A percentile compares a stretch with the other conserved stretches of the same genome.
Conservation (phyloP, 2,329 filamentous ascomycete genomes). For the Cordyceps sp. region DNA sequence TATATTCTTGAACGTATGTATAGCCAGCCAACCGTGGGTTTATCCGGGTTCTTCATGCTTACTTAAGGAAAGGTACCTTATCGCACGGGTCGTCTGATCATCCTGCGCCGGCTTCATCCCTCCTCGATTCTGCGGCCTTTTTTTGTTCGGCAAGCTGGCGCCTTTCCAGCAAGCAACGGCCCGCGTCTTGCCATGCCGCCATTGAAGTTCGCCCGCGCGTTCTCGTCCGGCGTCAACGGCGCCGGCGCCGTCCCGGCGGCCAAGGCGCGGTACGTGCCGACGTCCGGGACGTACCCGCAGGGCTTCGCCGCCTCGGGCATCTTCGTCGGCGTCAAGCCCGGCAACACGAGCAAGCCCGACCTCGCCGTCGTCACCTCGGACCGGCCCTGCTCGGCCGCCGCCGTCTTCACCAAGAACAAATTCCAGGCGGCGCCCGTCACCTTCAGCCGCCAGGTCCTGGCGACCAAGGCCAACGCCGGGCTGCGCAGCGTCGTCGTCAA, state of each 20-base stretch:
- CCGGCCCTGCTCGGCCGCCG: constrained; percentile 68
- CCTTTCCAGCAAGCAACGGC: too few species aligned
- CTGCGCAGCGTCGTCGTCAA: constrained; percentile 80
- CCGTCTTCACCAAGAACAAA: constrained; percentile 95
- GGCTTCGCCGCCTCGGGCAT: constrained; percentile 79
- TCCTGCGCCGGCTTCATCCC: too few species aligned
- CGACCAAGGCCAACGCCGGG: constrained; percentile 47
- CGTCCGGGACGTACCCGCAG: constrained; percentile 70
- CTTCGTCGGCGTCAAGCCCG: constrained; percentile 84
- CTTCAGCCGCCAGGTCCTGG: constrained; percentile 58
- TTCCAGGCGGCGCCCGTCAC: constrained; percentile 95
- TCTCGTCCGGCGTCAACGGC: constrained; percentile 13
- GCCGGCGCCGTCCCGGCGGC: constrained; percentile 53
- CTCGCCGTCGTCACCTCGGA: constrained; percentile 80
- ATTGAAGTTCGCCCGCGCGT: constrained; percentile 19
- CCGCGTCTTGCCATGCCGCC: too few species aligned
- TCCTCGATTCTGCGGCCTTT: too few species aligned
- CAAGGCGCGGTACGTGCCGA: constrained; percentile 84
- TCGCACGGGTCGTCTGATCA: too few species aligned
- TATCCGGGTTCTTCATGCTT: too few species aligned
- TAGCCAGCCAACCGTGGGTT: too few species aligned
- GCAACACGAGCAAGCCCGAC: constrained; percentile 83
- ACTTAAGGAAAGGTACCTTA: too few species aligned
- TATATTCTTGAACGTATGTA: too few species aligned
- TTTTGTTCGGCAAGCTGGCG: too few species aligned